phyloP scores from a whole-genome alignment of 2,329 filamentous ascomycete genomes.

The Septoria petroselini region DNA sequence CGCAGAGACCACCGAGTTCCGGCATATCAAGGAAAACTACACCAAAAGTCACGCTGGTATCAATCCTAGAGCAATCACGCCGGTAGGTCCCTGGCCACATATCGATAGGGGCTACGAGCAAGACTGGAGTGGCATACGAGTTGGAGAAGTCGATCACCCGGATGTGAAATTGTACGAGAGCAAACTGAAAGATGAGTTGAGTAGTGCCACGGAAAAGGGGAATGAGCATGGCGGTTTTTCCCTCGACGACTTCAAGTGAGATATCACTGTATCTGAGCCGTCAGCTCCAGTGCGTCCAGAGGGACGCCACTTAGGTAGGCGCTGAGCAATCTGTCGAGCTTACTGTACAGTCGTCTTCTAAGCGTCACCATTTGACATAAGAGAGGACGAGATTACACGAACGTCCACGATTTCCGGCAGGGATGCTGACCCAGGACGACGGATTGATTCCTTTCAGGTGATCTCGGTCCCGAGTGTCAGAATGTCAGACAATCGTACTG shows the following conservation, averaged over 20 bases:
- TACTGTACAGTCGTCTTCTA: not conserved
- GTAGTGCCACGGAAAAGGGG: too few species aligned
- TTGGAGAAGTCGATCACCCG: constrained; percentile 49
- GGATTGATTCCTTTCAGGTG: constrained; percentile 6
- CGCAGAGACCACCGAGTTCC: constrained; percentile 60
- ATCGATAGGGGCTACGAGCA: constrained; percentile 53
- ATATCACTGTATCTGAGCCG: too few species aligned
- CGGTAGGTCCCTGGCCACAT: constrained; percentile 58
- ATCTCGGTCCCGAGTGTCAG: constrained; percentile 11
- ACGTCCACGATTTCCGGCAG: not conserved
- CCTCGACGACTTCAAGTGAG: constrained; percentile 11
- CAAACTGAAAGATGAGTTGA: constrained; percentile 23
- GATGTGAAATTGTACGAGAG: constrained; percentile 38
- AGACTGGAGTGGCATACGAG: constrained; percentile 49
- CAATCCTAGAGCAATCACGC: constrained; percentile 62
- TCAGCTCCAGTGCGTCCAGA: too few species aligned
- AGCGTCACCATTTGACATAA: not conserved
- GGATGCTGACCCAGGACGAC: constrained; percentile 1
- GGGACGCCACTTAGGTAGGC: too few species aligned
- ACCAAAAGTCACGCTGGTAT: constrained; percentile 60
- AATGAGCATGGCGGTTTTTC: constrained; percentile 7
- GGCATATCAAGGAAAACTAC: constrained; percentile 67
- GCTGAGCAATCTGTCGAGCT: too few species aligned
- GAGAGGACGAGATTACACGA: not conserved
- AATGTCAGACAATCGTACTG: not conserved